A percentile compares a stretch with the other conserved stretches of the same genome.
Conservation (phyloP, 2,329 filamentous ascomycete genomes). For the Neodidymelliopsis sp. region DNA sequence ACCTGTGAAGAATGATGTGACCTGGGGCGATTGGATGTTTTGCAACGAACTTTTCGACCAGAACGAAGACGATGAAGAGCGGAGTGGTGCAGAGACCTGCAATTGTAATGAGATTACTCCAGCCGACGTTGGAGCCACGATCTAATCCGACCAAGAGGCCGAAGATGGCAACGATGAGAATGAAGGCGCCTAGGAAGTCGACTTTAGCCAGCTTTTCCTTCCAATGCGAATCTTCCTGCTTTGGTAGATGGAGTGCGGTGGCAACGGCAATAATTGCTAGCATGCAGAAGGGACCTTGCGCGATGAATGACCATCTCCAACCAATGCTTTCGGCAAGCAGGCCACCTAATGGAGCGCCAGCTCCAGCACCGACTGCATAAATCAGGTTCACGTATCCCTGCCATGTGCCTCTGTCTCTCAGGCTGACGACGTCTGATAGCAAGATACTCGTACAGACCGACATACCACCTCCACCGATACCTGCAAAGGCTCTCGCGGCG, state of each 20-base stretch:
- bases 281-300: conserved; percentile 73
- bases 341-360: conserved; percentile 74
- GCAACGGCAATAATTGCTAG: conserved; percentile 70
- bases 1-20: conserved; percentile 73
- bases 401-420: conserved; percentile 75
- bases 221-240: conserved; percentile 67
- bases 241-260: conserved; percentile 68
- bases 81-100: conserved; percentile 63
- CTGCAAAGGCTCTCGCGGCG: conserved; percentile 67
- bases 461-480: conserved; percentile 76
- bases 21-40: conserved; percentile 77
- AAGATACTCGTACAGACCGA: conserved; percentile 73
- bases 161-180: conserved; percentile 71
- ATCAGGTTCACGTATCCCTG: conserved; percentile 78
- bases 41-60: conserved; percentile 73
- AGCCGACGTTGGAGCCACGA: conserved; percentile 74
- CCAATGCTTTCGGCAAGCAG: conserved; percentile 75
- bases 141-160: conserved; percentile 74
- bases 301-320: conserved; percentile 79
- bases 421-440: conserved; percentile 73
- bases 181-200: conserved; percentile 75
- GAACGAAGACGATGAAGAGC: conserved; percentile 71
- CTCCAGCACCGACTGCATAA: conserved; percentile 71
- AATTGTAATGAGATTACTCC: conserved; percentile 67
- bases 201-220: conserved; percentile 70